Percentiles rank a stretch among this genome's conserved stretches.
These are phyloP conservation scores for Cutaneotrichosporon sp. DNA, from an alignment of 1,284 basidiomycete species.

Conservation along the genomic window DNA sequence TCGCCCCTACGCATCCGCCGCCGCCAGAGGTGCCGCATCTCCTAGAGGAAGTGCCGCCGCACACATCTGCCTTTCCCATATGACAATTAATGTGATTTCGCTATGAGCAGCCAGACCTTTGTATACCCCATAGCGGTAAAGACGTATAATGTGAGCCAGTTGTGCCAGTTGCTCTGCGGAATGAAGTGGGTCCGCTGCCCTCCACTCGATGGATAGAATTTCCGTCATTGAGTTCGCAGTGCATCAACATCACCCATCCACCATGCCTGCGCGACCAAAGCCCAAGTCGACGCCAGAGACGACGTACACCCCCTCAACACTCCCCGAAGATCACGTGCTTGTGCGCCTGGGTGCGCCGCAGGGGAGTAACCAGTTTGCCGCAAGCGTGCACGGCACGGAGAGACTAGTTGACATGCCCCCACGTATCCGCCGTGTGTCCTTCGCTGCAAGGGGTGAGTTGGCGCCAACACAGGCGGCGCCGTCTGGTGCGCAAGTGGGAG, in stretches of 20 bases:
- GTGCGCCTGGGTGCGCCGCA: slow-evolving; percentile 34
- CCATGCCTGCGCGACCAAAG: slow-evolving; percentile 1
- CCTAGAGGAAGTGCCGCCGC: too few relatives aligned
- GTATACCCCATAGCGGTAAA: too few relatives aligned
- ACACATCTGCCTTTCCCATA: too few relatives aligned
- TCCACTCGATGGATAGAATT: neutral
- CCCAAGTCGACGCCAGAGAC: neutral
- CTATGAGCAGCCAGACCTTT: too few relatives aligned
- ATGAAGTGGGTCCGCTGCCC: neutral
- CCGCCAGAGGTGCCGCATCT: too few relatives aligned
- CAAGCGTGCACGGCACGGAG: slow-evolving; percentile 21
- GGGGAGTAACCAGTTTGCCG: slow-evolving; percentile 37
- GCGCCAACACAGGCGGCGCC: too few relatives aligned
- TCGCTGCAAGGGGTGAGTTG: slow-evolving; percentile 32
- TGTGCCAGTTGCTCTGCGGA: neutral
- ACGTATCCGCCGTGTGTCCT: slow-evolving; percentile 25
- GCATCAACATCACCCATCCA: neutral
- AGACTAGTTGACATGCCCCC: slow-evolving; percentile 35
- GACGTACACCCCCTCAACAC: slow-evolving; percentile 23
- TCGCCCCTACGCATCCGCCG: too few relatives aligned
- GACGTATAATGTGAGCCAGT: too few relatives aligned
- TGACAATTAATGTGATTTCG: too few relatives aligned
- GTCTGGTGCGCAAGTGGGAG: too few relatives aligned
- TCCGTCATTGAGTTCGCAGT: neutral
- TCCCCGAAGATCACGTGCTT: slow-evolving; percentile 27